Evolutionary conservation across 805 yeast genomes (phyloP).

Genomic region (Monosporozyma aerobia): DNA sequence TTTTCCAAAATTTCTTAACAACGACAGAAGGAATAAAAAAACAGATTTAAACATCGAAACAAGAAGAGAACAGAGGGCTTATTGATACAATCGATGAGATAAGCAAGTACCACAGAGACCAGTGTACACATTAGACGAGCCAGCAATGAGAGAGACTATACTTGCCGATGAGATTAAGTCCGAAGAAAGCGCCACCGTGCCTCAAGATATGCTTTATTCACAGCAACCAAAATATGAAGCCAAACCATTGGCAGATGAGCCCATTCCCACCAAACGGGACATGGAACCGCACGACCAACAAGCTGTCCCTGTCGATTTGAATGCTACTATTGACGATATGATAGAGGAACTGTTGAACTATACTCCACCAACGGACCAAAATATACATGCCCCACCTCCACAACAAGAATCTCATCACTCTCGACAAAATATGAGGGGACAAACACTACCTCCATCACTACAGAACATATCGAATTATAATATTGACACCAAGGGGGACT

Average conservation of each 20-base stretch:
- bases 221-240: not conserved
- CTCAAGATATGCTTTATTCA: not conserved
- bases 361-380: not conserved
- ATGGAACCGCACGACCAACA: not conserved
- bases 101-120: not conserved
- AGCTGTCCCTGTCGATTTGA: not conserved
- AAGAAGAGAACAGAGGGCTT: not conserved
- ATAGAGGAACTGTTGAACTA: conserved; percentile 8
- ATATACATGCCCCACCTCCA: not conserved
- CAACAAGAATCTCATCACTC: not conserved
- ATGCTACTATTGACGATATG: not conserved
- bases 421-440: not conserved
- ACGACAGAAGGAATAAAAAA: not conserved
- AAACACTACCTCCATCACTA: not conserved
- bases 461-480: not conserved
- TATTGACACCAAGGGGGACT: not conserved
- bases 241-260: not conserved
- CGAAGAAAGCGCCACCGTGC: not conserved
- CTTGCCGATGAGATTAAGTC: not conserved
- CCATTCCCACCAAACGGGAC: not conserved
- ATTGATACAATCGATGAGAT: not conserved
- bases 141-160: not conserved
- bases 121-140: not conserved
- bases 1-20: not conserved
- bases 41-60: not conserved